Conservation (phyloP, 495 filamentous ascomycete genomes). For the Penicillium argentinense region DNA sequence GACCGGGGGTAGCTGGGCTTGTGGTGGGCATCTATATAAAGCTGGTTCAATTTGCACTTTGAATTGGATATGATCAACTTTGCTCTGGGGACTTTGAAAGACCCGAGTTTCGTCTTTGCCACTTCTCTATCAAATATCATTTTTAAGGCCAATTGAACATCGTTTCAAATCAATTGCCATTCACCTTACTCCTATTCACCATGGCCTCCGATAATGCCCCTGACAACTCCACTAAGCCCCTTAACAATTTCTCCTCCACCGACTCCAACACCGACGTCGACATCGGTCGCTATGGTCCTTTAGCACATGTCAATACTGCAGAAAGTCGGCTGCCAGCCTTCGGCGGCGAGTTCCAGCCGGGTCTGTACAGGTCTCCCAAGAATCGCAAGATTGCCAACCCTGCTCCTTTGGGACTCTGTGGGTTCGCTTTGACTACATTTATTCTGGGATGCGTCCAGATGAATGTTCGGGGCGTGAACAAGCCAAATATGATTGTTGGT, state of each 20-base stretch:
- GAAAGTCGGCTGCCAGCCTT: slow-evolving; percentile 71
- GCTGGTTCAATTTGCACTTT: too few species aligned
- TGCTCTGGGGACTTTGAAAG: not conserved
- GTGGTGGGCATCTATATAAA: not conserved
- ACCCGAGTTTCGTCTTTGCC: not conserved
- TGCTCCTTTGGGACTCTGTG: slow-evolving; percentile 73
- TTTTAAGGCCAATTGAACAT: not conserved
- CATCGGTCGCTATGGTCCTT: slow-evolving; percentile 47
- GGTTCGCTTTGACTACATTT: slow-evolving; percentile 86
- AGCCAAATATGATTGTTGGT: slow-evolving; percentile 62
- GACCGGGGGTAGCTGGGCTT: not conserved
- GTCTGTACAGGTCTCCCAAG: slow-evolving; percentile 59
- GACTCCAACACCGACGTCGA: not conserved
- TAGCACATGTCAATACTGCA: slow-evolving; percentile 61
- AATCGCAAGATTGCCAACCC: slow-evolving; percentile 74
- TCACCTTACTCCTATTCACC: not conserved
- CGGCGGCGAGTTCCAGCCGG: slow-evolving; percentile 87
- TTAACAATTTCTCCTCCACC: not conserved
- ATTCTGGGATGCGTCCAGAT: slow-evolving; percentile 76
- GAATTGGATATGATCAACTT: too few species aligned
- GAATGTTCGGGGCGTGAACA: slow-evolving; percentile 50
- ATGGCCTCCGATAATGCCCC: not conserved
- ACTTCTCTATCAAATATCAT: not conserved
- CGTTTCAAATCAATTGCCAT: not conserved
- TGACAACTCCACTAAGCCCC: not conserved